Conservation (phyloP, 805 yeast species). For the Diddensiella caesifluorescens region DNA sequence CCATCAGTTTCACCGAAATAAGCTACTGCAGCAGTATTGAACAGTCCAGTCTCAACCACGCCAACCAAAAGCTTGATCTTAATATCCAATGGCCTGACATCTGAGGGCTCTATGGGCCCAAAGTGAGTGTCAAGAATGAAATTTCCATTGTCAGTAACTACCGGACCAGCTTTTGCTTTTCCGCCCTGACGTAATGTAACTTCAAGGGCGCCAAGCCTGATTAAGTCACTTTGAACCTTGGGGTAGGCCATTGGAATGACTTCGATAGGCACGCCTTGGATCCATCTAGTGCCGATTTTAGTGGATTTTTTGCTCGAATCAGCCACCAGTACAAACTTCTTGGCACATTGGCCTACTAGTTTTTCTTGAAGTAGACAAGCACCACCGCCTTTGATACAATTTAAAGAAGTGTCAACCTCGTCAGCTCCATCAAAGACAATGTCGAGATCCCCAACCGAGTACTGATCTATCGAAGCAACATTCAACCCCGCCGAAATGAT, state of each 20-base stretch:
- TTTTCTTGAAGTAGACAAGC: constrained; percentile 97
- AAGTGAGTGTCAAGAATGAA: constrained; percentile 91
- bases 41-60: constrained; percentile 94
- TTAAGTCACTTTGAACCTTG: constrained; percentile 62
- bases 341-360: constrained; percentile 77
- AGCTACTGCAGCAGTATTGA: constrained; percentile 65
- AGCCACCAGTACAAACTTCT: constrained; percentile 79
- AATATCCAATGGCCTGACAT: constrained; percentile 49
- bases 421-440: constrained; percentile 99
- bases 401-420: constrained; percentile 76
- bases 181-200: constrained; percentile 79
- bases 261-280: constrained; percentile 90
- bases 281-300: constrained; percentile 75
- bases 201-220: constrained; percentile 54
- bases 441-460: constrained; percentile 59
- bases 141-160: constrained; percentile 92
- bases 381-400: constrained; percentile 97
- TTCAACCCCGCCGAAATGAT: constrained; percentile 75
- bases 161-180: constrained; percentile 92
- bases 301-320: constrained; percentile 82
- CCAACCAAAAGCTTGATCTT: constrained; percentile 76
- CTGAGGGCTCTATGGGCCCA: constrained; percentile 53
- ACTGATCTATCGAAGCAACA: constrained; percentile 79
- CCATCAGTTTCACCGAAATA: constrained; percentile 90
- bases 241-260: constrained; percentile 85